A percentile compares a stretch with the other conserved stretches of the same genome.
phyloP scores from a whole-genome alignment of 2,329 filamentous ascomycete genomes.

The Fusarium humuli region DNA sequence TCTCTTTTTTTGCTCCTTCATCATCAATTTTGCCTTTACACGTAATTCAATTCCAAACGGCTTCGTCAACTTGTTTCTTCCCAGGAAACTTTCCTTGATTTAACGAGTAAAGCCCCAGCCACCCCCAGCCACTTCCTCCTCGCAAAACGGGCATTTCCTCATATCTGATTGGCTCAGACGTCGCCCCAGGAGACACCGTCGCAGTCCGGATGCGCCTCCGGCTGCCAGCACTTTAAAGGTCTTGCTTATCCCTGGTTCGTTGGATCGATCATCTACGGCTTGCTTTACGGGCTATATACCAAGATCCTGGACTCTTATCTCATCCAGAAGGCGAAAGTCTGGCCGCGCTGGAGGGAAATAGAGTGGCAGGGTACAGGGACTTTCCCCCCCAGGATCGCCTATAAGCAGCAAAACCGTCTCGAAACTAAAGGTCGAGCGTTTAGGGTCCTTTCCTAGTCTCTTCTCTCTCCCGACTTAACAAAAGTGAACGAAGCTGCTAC shows the following conservation, averaged over 20 bases:
- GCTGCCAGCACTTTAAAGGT: slow-evolving; percentile 40
- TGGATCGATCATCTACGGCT: slow-evolving; percentile 4
- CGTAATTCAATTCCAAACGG: background rate
- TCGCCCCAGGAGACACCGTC: slow-evolving; percentile 35
- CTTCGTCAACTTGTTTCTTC: slow-evolving; percentile 8
- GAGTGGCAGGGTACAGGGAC: slow-evolving; percentile 32
- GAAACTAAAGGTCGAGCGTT: slow-evolving; percentile 6
- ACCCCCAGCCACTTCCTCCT: slow-evolving; percentile 23
- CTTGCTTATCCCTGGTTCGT: slow-evolving; percentile 31
- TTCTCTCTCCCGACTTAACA: slow-evolving; percentile 3
- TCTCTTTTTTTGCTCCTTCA: background rate
- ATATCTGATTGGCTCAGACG: slow-evolving; percentile 25
- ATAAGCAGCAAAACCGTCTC: slow-evolving; percentile 25
- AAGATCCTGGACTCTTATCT: slow-evolving; percentile 28
- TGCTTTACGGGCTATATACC: slow-evolving; percentile 11
- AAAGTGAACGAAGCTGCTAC: slow-evolving; percentile 11
- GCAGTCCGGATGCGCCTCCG: slow-evolving; percentile 24
- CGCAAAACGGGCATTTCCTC: slow-evolving; percentile 7
- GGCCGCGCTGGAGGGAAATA: slow-evolving; percentile 14
- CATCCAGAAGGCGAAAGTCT: slow-evolving; percentile 5
- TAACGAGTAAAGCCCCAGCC: slow-evolving; percentile 9
- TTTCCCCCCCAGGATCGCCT: background rate
- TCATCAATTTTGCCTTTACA: background rate
- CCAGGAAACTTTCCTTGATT: slow-evolving; percentile 9
- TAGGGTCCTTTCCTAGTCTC: slow-evolving; percentile 12